Evolutionary conservation across 768 basidiomycete genomes (phyloP), one percentile per base, ranked within the genome.

Genomic region (Rhizopogon sp.): DNA sequence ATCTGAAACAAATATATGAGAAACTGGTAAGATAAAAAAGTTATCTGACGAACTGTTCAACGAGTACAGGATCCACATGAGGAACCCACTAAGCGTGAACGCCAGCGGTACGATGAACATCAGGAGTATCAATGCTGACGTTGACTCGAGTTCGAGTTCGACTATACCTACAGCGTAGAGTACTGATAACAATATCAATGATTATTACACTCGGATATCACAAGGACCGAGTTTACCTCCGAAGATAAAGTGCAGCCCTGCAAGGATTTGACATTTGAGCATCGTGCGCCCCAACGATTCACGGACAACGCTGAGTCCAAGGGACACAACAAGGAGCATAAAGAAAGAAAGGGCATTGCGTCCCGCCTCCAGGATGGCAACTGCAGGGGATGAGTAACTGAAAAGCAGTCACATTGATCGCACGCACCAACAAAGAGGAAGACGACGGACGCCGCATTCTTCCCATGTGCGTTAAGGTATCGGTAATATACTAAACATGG

Each of bases 131-230:
- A 96, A 74, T 0, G 90, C 88, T 7, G 93, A 92, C 0, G 93
- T 93, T 20, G 88, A 90, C 68, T 98, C 94, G 35, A 98, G 77
- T 61, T 93, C 84, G 28, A 99, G 81, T 68, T 94, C 86, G 42
- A 97, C 96, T 40, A 96, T 95, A 17, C 97, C 97, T 51, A 98
- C 83, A 7, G 93, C 89, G 66, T 98, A 99, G 42, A 98, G 71
- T 35, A 94, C 90, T 93, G 57, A 13, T 55, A 31, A 46, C 1
- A n/a, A 13, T 13, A 37, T 37, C 4, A 41, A 35, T n/a, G 14
- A 3, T 9, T 5, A 22, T 37, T 42, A 28, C 56, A 35, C 20
- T 22, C n/a, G 16, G 9, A 22, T 25, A 58, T 25, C 51, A 37
- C 6, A 39, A n/a, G 39, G 31, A 40, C 35, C n/a, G 17, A 20